phyloP scores from a whole-genome alignment of 495 filamentous ascomycete genomes.

The Xylaria bambusicola region DNA sequence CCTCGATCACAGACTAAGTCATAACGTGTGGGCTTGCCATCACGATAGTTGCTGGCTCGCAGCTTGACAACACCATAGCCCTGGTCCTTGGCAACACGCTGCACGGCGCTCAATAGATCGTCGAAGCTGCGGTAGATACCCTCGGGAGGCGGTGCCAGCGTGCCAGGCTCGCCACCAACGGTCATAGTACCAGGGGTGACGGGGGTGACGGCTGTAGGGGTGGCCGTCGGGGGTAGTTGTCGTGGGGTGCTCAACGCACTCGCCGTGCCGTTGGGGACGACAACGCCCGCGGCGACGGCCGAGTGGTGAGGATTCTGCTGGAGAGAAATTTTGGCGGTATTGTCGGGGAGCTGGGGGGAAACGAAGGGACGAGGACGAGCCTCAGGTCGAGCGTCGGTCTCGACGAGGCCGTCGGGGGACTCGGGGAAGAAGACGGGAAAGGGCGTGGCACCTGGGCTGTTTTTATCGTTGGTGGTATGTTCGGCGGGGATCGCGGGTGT shows the following conservation, averaged over 20 bases:
- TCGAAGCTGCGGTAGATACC: slow-evolving; percentile 49
- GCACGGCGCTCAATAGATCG: slow-evolving; percentile 45
- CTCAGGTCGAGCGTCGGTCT: slow-evolving; percentile 11
- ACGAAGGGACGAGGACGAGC: slow-evolving; percentile 21
- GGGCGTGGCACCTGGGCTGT: not conserved
- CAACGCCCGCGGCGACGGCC: slow-evolving; percentile 36
- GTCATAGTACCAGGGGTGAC: slow-evolving; percentile 38
- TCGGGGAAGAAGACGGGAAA: not conserved
- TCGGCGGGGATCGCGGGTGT: slow-evolving; percentile 8
- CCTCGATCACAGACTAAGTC: slow-evolving; percentile 55
- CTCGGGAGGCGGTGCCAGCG: slow-evolving; percentile 49
- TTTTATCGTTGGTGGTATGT: not conserved
- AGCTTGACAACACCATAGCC: slow-evolving; percentile 55
- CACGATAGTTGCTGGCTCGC: slow-evolving; percentile 53
- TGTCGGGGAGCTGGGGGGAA: slow-evolving; percentile 6
- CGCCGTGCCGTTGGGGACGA: slow-evolving; percentile 35
- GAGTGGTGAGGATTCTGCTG: slow-evolving; percentile 32
- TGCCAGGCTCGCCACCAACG: slow-evolving; percentile 26
- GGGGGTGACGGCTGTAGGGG: slow-evolving; percentile 27
- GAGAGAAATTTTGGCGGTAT: slow-evolving; percentile 36
- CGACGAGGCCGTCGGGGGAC: not conserved
- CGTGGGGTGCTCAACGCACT: slow-evolving; percentile 40
- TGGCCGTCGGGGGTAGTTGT: slow-evolving; percentile 29
- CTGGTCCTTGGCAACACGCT: slow-evolving; percentile 50
- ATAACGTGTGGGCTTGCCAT: slow-evolving; percentile 52